Evolutionary conservation across 768 basidiomycete genomes (phyloP), one percentile per base, ranked within the genome.

Genomic region (Myochromella boudieri): DNA sequence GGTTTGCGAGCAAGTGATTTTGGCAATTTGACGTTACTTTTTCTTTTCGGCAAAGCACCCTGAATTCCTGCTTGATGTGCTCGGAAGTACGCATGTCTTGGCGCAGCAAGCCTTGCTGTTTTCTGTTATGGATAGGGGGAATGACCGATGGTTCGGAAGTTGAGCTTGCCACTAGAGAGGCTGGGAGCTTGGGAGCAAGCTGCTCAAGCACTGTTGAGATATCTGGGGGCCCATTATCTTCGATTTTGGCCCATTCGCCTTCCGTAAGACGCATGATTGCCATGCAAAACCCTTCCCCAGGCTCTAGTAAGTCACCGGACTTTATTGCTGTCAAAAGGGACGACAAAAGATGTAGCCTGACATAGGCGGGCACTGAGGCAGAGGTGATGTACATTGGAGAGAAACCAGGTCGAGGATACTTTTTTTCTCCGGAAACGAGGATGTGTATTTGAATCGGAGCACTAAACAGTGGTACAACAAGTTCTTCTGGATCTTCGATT

Each of bases 281-380:
- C 66, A 89, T 84, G 38, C 85, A 76, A 46, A 93, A 82, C 1
- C 87, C 84, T 59, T 88, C 84, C 0, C 81, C 86, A 1, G 73
- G 62, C 46, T 84, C 78, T n/a, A 83, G 61, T 31, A 89, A 79
- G 17, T 76, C 71, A 2, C 71, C 72, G 5, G 65, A 65, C 42
- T 77, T 67, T 63, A 87, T 75, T 8, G 74, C 77, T 4, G 61
- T 43, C n/a, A 93, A 70, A 15, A 93, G 68, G 20, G 69, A 69
- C 3, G 83, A 77, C 26, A 91, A 74, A n/a, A 97, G 75, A 59
- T 95, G 84, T 3, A 95, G 77, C 17, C 91, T 83, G 45, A 95
- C 70, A 63, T 95, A 95, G 1, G 91, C 78, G 0, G 94, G 80
- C 3, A 86, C 71, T 1, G 79, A 76, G 0, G 68, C 59, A 1